phyloP scores from a whole-genome alignment of 257 asterid genomes.

The Agastache rugosa region DNA sequence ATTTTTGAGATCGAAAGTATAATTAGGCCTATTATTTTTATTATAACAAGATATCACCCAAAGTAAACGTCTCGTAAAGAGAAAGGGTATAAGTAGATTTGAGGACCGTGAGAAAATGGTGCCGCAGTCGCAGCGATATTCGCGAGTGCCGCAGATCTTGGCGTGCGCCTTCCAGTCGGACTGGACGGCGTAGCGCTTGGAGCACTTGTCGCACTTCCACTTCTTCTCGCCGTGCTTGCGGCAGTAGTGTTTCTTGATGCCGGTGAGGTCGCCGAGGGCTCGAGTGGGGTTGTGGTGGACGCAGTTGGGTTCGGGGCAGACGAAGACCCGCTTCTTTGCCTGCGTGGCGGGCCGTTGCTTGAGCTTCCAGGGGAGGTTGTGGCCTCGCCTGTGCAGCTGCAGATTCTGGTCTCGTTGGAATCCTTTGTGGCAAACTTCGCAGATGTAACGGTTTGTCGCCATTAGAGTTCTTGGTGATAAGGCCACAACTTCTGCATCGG shows the following conservation, averaged over 20 bases:
- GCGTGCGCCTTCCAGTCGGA: slow-evolving; percentile 79
- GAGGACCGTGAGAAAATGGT: slow-evolving; percentile 61
- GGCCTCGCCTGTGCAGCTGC: slow-evolving; percentile 78
- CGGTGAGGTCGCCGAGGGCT: slow-evolving; percentile 71
- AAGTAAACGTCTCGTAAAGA: too few species aligned
- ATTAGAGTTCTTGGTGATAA: slow-evolving; percentile 62
- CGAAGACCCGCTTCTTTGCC: slow-evolving; percentile 55
- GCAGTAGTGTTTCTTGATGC: slow-evolving; percentile 71
- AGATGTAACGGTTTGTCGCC: slow-evolving; percentile 66
- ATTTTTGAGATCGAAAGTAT: too few species aligned
- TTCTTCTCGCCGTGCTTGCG: slow-evolving; percentile 77
- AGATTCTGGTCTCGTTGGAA: slow-evolving; percentile 76
- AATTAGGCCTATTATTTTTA: too few species aligned
- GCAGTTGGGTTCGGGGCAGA: slow-evolving; percentile 66
- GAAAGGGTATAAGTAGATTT: too few species aligned
- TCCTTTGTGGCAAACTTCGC: slow-evolving; percentile 73
- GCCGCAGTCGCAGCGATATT: slow-evolving; percentile 70
- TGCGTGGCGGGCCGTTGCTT: slow-evolving; percentile 61
- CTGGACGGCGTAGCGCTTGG: slow-evolving; percentile 70
- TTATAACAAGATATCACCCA: too few species aligned
- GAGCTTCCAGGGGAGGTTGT: slow-evolving; percentile 76
- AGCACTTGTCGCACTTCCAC: slow-evolving; percentile 70
- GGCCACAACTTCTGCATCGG: slow-evolving; percentile 72
- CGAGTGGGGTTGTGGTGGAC: slow-evolving; percentile 67
- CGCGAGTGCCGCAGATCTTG: slow-evolving; percentile 70